phyloP scores from a whole-genome alignment of 768 basidiomycete genomes.

The Pulveroboletus ravenelii region DNA sequence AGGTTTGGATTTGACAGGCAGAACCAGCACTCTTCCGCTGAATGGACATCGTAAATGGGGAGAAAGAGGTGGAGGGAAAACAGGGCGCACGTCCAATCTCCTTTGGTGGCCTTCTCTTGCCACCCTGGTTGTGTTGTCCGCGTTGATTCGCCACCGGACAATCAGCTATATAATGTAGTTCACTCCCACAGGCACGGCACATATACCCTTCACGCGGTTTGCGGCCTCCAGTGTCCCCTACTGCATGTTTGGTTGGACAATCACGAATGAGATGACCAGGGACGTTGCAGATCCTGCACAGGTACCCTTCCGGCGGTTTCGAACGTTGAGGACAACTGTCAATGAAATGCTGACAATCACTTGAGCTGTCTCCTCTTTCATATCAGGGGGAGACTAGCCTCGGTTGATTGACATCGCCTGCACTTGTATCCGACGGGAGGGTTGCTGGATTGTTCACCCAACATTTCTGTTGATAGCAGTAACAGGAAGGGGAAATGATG shows the following conservation, averaged over 20 bases:
- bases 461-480: slow-evolving; percentile 8
- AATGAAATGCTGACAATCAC: slow-evolving; percentile 59
- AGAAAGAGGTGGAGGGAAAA: neutral
- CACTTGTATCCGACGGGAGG: slow-evolving; percentile 75
- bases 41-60: slow-evolving; percentile 5
- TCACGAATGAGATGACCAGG: slow-evolving; percentile 85
- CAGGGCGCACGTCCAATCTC: slow-evolving; percentile 78
- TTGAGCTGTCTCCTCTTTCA: slow-evolving; percentile 1
- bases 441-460: slow-evolving; percentile 44
- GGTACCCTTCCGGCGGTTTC: slow-evolving; percentile 77
- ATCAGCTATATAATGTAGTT: slow-evolving; percentile 81
- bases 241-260: slow-evolving; percentile 74
- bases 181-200: slow-evolving; percentile 88
- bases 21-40: slow-evolving; percentile 97
- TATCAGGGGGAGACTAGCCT: slow-evolving; percentile 41
- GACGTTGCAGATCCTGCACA: slow-evolving; percentile 85
- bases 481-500: neutral
- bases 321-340: slow-evolving; percentile 69
- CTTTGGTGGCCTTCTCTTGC: slow-evolving; percentile 53
- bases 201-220: slow-evolving; percentile 85
- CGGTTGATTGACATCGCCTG: slow-evolving; percentile 67
- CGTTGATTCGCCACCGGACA: slow-evolving; percentile 68
- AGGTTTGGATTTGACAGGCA: slow-evolving; percentile 92
- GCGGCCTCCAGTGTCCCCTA: slow-evolving; percentile 77
- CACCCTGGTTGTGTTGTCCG: slow-evolving; percentile 27